These are phyloP conservation scores for Craterostigma plantagineum DNA, from an alignment of 257 asterid species.

Conservation along the genomic window DNA sequence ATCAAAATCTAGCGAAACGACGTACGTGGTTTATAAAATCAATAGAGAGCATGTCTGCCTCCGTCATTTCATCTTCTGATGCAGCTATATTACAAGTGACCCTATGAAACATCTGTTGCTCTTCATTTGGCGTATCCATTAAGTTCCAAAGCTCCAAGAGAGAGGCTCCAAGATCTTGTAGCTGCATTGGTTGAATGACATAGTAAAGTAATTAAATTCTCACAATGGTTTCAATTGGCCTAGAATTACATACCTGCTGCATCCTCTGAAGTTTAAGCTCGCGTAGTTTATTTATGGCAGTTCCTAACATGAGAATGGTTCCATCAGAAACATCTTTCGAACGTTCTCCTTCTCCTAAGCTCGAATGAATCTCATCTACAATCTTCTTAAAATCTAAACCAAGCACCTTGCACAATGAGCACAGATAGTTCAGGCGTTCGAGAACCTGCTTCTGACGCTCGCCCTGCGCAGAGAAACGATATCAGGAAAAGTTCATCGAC, in stretches of 20 bases:
- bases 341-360: slow-evolving; percentile 46
- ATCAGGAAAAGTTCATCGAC: neutral
- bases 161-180: slow-evolving; percentile 78
- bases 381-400: slow-evolving; percentile 62
- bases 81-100: slow-evolving; percentile 81
- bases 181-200: slow-evolving; percentile 23
- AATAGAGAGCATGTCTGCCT: slow-evolving; percentile 55
- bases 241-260: slow-evolving; percentile 39
- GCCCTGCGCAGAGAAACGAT: slow-evolving; percentile 29
- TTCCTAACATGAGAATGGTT: slow-evolving; percentile 40
- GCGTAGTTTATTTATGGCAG: slow-evolving; percentile 32
- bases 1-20: slow-evolving; percentile 1
- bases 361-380: slow-evolving; percentile 49
- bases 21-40: slow-evolving; percentile 56
- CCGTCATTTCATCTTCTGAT: slow-evolving; percentile 74
- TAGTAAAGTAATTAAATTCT: neutral
- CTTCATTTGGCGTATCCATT: slow-evolving; percentile 89
- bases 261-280: slow-evolving; percentile 62
- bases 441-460: slow-evolving; percentile 53
- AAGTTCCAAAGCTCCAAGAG: slow-evolving; percentile 86
- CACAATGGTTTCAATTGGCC: neutral
- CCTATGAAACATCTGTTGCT: slow-evolving; percentile 66
- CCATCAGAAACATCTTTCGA: slow-evolving; percentile 36
- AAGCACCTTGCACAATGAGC: slow-evolving; percentile 65
- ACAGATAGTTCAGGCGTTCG: slow-evolving; percentile 37